A percentile compares a stretch with the other conserved stretches of the same genome.
Conservation (phyloP, 768 basidiomycete genomes). For the Boletus vinaceobasis region DNA sequence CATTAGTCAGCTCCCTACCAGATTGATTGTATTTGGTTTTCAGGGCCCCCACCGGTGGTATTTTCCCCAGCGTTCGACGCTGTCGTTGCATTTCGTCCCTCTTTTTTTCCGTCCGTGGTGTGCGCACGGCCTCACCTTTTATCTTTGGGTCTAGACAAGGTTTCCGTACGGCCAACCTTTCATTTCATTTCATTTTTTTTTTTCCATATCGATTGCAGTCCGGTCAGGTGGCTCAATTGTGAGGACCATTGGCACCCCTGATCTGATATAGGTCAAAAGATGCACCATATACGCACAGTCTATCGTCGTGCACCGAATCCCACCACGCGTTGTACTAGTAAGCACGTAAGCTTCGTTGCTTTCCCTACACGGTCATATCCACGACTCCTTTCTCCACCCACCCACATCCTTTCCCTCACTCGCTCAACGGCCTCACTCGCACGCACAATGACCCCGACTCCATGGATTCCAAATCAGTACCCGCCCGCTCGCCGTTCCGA, state of each 20-base stretch:
- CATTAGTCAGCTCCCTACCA: conserved; percentile 7
- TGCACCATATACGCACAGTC: conserved; percentile 13
- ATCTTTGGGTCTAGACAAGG: conserved; percentile 4
- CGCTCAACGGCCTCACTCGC: conserved; percentile 9
- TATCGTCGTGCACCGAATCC: conserved; percentile 15
- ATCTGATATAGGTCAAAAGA: conserved; percentile 26
- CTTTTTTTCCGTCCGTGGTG: neutral
- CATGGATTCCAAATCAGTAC: conserved; percentile 58
- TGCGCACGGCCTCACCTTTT: neutral
- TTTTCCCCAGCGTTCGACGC: conserved; percentile 3
- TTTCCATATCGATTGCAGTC: conserved; percentile 17
- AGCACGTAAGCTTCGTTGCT: conserved; percentile 17
- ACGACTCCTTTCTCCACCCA: conserved; percentile 4
- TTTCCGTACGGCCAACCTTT: neutral
- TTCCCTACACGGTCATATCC: conserved; percentile 9
- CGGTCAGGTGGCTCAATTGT: conserved; percentile 13
- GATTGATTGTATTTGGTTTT: neutral
- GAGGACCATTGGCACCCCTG: conserved; percentile 33
- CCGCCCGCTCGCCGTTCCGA: conserved; percentile 64
- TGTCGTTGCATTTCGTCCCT: neutral
- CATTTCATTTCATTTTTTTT: conserved; percentile 4
- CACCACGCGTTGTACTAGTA: conserved; percentile 17
- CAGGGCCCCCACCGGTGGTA: neutral
- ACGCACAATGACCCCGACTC: conserved; percentile 37
- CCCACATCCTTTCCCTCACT: neutral